These are phyloP conservation scores for Senna siamea DNA, from an alignment of 306 rosid genomes.

Conservation along the genomic window DNA sequence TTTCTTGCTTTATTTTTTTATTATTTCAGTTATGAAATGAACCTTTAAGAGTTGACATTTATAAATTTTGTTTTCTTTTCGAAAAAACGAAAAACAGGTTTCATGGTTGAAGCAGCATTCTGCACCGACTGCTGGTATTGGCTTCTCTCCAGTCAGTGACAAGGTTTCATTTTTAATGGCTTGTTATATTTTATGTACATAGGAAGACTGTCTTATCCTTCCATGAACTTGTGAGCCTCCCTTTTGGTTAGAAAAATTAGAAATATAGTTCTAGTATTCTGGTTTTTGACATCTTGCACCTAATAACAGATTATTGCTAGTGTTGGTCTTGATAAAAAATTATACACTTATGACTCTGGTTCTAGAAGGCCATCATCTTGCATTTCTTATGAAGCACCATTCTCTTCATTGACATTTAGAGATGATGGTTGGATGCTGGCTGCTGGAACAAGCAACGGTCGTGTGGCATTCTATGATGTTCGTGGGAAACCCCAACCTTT, in stretches of 20 bases:
- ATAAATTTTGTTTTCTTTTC: constrained; percentile 4
- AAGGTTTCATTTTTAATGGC: constrained; percentile 58
- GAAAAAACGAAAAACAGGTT: constrained; percentile 46
- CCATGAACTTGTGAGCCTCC: constrained; percentile 35
- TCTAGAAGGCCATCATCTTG: constrained; percentile 79
- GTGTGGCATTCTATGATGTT: constrained; percentile 89
- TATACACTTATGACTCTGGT: constrained; percentile 87
- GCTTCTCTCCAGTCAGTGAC: constrained; percentile 96
- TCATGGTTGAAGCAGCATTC: constrained; percentile 98
- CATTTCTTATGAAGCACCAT: constrained; percentile 87
- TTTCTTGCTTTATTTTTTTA: constrained; percentile 5
- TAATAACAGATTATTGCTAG: constrained; percentile 81
- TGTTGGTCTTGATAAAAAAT: constrained; percentile 89
- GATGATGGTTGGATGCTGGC: constrained; percentile 94
- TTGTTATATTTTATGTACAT: constrained; percentile 27
- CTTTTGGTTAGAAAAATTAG: constrained; percentile 27
- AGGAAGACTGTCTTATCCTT: constrained; percentile 35
- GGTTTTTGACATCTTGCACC: constrained; percentile 41
- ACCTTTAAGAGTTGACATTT: not conserved
- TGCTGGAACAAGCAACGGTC: constrained; percentile 96
- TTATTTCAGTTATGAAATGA: constrained; percentile 22
- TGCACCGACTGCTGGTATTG: constrained; percentile 93
- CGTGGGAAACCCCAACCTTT: constrained; percentile 94
- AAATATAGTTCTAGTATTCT: constrained; percentile 15
- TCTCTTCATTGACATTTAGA: constrained; percentile 85